These are phyloP conservation scores for Coemansia brasiliensis DNA, from an alignment of 192 early-diverging fungal genomes.

Conservation along the genomic window DNA sequence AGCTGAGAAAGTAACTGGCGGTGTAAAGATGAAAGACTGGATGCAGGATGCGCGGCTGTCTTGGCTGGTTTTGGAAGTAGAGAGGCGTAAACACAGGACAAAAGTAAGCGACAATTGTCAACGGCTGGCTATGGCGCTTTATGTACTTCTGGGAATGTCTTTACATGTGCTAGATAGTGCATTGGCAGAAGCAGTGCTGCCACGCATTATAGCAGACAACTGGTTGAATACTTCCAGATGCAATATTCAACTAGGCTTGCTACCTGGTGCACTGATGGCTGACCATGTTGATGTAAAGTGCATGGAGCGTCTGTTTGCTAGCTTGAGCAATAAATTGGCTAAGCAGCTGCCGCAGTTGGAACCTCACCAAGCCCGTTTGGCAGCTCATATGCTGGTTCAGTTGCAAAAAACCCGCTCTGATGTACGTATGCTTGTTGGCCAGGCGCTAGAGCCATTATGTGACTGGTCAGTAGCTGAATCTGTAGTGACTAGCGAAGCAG, in stretches of 20 bases:
- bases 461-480: slow-evolving; percentile 21
- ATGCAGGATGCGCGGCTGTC: slow-evolving; percentile 20
- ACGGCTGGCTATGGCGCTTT: slow-evolving; percentile 23
- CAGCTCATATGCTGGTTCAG: too few relatives aligned
- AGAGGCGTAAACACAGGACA: slow-evolving; percentile 15
- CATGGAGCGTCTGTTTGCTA: neutral
- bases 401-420: too few relatives aligned
- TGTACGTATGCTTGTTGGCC: slow-evolving; percentile 25
- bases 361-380: too few relatives aligned
- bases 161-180: slow-evolving; percentile 20
- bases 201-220: slow-evolving; percentile 15
- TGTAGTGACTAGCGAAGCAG: slow-evolving; percentile 7
- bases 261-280: slow-evolving; percentile 14
- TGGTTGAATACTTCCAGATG: slow-evolving; percentile 20
- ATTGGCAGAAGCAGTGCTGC: slow-evolving; percentile 25
- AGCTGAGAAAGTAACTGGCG: slow-evolving; percentile 6
- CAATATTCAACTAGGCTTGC: slow-evolving; percentile 15
- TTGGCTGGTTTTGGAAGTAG: slow-evolving; percentile 37
- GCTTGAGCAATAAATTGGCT: neutral
- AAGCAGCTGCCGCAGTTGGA: neutral
- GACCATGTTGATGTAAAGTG: slow-evolving; percentile 6
- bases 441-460: slow-evolving; percentile 13
- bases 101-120: slow-evolving; percentile 19
- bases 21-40: neutral
- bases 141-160: slow-evolving; percentile 13